Percentiles rank a stretch among this genome's conserved stretches.
phyloP scores from a whole-genome alignment of 2,329 filamentous ascomycete species.

The Trichoderma polysporum region DNA sequence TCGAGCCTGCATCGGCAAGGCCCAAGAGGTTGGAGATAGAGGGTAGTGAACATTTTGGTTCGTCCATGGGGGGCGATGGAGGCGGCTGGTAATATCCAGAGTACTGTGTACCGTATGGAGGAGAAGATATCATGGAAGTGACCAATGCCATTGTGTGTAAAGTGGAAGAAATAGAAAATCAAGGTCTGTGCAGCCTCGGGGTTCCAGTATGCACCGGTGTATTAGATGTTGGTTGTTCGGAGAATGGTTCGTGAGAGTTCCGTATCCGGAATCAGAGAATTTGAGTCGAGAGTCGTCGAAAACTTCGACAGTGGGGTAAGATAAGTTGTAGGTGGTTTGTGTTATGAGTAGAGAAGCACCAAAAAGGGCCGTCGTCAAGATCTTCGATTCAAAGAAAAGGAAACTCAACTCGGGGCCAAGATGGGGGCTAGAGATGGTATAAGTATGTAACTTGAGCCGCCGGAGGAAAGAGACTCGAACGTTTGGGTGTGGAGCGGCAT shows the following conservation, averaged over 20 bases:
- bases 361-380: neutral
- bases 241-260: neutral
- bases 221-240: neutral
- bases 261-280: neutral
- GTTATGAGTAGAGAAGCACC: neutral
- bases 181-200: neutral
- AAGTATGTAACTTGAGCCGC: slow-evolving; percentile 23
- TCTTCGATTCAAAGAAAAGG: neutral
- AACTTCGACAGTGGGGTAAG: neutral
- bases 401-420: neutral
- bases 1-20: slow-evolving; percentile 70
- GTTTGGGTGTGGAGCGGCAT: slow-evolving; percentile 22
- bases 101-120: slow-evolving; percentile 27
- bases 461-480: slow-evolving; percentile 1
- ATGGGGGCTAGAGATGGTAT: slow-evolving; percentile 21
- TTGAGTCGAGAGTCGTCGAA: neutral
- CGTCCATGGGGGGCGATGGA: slow-evolving; percentile 74
- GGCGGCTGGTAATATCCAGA: slow-evolving; percentile 55
- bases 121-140: slow-evolving; percentile 34
- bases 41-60: slow-evolving; percentile 80
- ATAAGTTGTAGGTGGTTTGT: neutral
- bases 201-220: neutral
- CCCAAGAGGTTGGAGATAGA: slow-evolving; percentile 90
- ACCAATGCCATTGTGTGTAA: slow-evolving; percentile 24
- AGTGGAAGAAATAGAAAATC: neutral